phyloP scores from a whole-genome alignment of 179 eudicot species.

The Nepenthes alata region DNA sequence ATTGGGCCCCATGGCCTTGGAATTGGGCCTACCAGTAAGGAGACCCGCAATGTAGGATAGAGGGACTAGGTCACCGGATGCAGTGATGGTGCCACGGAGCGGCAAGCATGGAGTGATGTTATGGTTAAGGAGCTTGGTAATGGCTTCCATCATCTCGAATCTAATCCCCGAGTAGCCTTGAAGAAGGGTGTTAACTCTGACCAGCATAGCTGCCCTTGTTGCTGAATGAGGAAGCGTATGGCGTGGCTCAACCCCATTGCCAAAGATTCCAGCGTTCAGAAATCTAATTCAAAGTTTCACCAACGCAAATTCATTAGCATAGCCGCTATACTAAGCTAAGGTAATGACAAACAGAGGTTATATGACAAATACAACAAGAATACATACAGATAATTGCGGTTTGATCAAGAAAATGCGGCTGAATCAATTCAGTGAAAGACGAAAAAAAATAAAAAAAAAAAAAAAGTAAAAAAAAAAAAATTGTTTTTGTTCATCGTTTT shows the following conservation, averaged over 20 bases:
- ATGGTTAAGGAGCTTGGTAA: slow-evolving; percentile 13
- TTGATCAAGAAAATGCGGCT: too few species aligned
- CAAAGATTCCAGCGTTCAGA: slow-evolving; percentile 12
- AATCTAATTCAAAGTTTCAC: slow-evolving; percentile 1
- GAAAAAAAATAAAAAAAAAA: too few species aligned
- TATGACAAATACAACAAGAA: too few species aligned
- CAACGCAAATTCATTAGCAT: too few species aligned
- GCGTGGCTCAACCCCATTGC: slow-evolving; percentile 7
- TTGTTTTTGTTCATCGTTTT: too few species aligned
- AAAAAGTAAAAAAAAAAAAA: too few species aligned
- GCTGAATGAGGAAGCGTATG: slow-evolving; percentile 14
- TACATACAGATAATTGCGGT: too few species aligned
- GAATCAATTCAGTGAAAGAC: too few species aligned
- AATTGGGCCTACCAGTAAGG: slow-evolving; percentile 15
- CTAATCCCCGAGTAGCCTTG: slow-evolving; percentile 23
- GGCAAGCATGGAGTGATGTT: slow-evolving; percentile 22
- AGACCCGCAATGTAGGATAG: slow-evolving; percentile 20
- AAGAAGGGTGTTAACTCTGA: slow-evolving; percentile 20
- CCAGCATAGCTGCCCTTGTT: slow-evolving; percentile 20
- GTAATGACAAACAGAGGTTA: too few species aligned
- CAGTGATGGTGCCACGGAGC: slow-evolving; percentile 17
- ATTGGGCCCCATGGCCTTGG: slow-evolving; percentile 11
- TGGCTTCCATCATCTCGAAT: slow-evolving; percentile 16
- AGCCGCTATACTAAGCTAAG: too few species aligned
- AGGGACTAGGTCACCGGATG: slow-evolving; percentile 19